A percentile compares a stretch with the other conserved stretches of the same genome.
phyloP scores from a whole-genome alignment of 1,139 yeast species.

The Blastobotrys illinoisensis region DNA sequence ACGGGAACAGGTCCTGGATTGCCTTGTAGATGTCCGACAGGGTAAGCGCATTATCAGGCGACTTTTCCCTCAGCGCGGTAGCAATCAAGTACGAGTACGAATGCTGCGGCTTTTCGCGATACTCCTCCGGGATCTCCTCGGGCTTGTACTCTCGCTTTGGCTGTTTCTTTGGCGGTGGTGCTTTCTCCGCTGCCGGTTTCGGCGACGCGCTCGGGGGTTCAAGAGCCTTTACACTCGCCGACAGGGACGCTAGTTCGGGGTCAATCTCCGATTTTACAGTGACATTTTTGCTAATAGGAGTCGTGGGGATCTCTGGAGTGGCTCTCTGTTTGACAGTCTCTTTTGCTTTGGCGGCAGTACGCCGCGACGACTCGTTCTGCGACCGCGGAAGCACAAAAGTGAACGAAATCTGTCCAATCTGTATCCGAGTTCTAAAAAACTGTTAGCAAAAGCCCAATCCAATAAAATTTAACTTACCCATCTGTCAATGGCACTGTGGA shows the following conservation, averaged over 20 bases:
- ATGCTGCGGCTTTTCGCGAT: constrained; percentile 72
- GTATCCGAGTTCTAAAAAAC: constrained; percentile 60
- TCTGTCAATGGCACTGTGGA: constrained; percentile 80
- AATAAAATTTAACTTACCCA: constrained; percentile 24
- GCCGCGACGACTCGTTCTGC: not conserved
- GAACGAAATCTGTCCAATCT: constrained; percentile 88
- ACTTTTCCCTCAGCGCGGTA: constrained; percentile 63
- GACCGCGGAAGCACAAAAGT: constrained; percentile 66
- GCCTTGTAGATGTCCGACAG: constrained; percentile 81
- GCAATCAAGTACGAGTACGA: constrained; percentile 78
- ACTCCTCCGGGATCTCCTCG: constrained; percentile 79
- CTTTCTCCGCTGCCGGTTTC: constrained; percentile 4
- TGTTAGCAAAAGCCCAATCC: constrained; percentile 5
- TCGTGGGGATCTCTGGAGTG: not conserved
- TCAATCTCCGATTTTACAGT: not conserved
- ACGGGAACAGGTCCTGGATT: constrained; percentile 82
- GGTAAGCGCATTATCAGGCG: constrained; percentile 68
- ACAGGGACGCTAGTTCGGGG: constrained; percentile 1
- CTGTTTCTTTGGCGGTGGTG: constrained; percentile 16
- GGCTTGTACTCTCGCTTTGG: constrained; percentile 32
- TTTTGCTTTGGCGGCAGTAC: not conserved
- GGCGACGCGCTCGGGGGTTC: constrained; percentile 1
- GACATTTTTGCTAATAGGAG: not conserved
- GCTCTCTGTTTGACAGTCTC: not conserved
- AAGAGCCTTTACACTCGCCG: not conserved